Evolutionary conservation across 2,329 filamentous ascomycete genomes (phyloP), one percentile per base, ranked within the genome.

Genomic region (Celoporthe dispersa): DNA sequence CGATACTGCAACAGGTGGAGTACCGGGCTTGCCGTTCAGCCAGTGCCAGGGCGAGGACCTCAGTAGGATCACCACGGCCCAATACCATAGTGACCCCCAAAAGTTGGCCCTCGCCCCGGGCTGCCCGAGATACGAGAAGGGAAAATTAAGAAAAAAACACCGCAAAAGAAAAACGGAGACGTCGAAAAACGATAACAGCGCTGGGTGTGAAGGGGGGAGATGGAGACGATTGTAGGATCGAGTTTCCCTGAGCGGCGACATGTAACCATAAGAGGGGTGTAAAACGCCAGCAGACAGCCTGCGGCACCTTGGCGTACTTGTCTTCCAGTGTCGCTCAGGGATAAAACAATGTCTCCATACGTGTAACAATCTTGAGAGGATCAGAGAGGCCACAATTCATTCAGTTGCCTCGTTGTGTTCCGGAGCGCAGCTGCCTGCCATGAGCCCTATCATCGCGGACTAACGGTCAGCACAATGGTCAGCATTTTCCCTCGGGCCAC

Each of bases 391-490:
- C 73, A 66, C 67, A 66, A 68, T 71, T 73, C 67, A 73, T 80
- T 84, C 82, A 84, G 81, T 81, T 82, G 64, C 81, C 80, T 75
- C 81, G 68, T 51, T 91, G 92, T 78, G 91, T 91, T 87, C 90
- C 89, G 86, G 91, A 93, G 87, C 91, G 91, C 87, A 93, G 91
- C 90, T 53, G 57, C 53, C 25, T 61, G 66, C 66, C 44, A 31
- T 59, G 41, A 55, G 66, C 28, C 41, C 91, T 93, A 89, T 90
- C 91, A 91, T 87, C 90, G 90, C 87, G 90, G 88, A 92, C 91
- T 93, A 90, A 90, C 86, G 81, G 91, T 93, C 91, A 93, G 91
- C 91, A 89, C 88, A 85, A 87, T 87, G 88, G 88, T 90, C 89
- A 91, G 88, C 87, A 88, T 84, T 86, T 85, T 86, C 88, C 87